Evolutionary conservation across 2,329 filamentous ascomycete species (phyloP).

Genomic region (Pseudogymnoascus sp.): DNA sequence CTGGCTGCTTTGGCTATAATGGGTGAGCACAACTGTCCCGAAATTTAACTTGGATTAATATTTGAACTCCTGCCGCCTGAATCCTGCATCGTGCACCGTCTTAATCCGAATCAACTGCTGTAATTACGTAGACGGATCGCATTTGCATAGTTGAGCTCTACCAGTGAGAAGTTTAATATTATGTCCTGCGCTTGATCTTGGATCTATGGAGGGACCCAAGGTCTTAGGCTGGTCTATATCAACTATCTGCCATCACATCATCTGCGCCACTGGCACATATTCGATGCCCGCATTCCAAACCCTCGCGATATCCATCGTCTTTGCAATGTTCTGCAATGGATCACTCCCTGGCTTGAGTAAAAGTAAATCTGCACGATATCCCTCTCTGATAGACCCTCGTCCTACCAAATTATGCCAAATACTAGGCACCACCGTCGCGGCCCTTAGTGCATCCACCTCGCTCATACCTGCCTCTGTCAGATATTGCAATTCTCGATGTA

Average conservation of each 20-base stretch:
- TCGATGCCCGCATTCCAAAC: slow-evolving; percentile 11
- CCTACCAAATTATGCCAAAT: slow-evolving; percentile 9
- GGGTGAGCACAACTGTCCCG: background rate
- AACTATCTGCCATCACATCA: background rate
- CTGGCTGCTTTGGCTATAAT: background rate
- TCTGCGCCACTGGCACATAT: background rate
- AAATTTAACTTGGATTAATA: no score
- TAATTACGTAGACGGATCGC: no score
- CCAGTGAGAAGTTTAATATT: no score
- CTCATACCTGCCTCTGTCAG: slow-evolving; percentile 8
- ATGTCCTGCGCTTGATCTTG: no score
- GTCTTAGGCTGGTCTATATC: no score
- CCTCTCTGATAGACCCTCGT: slow-evolving; percentile 7
- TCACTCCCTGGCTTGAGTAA: slow-evolving; percentile 8
- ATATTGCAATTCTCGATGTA: slow-evolving; percentile 9
- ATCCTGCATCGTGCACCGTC: no score
- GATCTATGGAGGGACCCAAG: no score
- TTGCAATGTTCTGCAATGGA: slow-evolving; percentile 8
- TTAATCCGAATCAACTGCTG: no score
- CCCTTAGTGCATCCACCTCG: slow-evolving; percentile 4
- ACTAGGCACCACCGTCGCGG: slow-evolving; percentile 8
- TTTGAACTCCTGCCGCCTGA: no score
- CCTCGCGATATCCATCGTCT: slow-evolving; percentile 11
- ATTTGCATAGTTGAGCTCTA: no score
- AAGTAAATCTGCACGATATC: slow-evolving; percentile 10